Percentiles rank a stretch among this genome's conserved stretches.
These are phyloP conservation scores for Globisporangium solare DNA, from an alignment of 352 stramenopile species.

Conservation along the genomic window DNA sequence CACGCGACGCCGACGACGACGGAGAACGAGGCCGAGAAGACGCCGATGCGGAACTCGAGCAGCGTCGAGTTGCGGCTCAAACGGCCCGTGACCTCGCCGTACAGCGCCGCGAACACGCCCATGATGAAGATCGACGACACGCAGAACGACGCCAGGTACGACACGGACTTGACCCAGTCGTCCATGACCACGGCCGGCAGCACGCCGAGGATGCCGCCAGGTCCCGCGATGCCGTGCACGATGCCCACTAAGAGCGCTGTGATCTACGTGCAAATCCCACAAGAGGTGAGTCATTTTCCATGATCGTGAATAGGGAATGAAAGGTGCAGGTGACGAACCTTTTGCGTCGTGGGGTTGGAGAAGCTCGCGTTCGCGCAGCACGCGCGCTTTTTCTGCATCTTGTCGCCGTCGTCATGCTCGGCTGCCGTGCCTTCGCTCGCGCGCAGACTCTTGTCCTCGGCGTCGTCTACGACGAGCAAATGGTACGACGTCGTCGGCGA, in stretches of 20 bases:
- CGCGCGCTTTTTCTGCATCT: slow-evolving; percentile 16
- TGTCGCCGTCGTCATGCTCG: slow-evolving; percentile 11
- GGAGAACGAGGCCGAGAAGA: slow-evolving; percentile 73
- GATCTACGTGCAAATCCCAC: slow-evolving; percentile 18
- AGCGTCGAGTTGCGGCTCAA: slow-evolving; percentile 45
- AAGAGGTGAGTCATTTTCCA: neutral
- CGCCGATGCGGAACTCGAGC: slow-evolving; percentile 61
- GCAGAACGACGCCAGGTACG: slow-evolving; percentile 89
- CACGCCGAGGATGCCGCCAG: slow-evolving; percentile 66
- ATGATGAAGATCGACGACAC: slow-evolving; percentile 88
- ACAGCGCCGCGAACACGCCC: slow-evolving; percentile 84
- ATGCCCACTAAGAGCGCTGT: slow-evolving; percentile 81
- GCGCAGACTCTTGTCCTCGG: slow-evolving; percentile 10
- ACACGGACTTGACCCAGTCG: slow-evolving; percentile 53
- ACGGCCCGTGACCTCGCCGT: slow-evolving; percentile 67
- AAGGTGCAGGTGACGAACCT: slow-evolving; percentile 13
- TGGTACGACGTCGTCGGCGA: slow-evolving; percentile 17
- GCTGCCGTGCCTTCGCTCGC: neutral
- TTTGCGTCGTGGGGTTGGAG: slow-evolving; percentile 48
- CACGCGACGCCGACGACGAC: slow-evolving; percentile 69
- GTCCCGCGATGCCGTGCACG: slow-evolving; percentile 74
- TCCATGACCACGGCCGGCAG: slow-evolving; percentile 80
- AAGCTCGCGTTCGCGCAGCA: slow-evolving; percentile 35
- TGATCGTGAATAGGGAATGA: too few relatives aligned
- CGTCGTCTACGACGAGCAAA: slow-evolving; percentile 9